phyloP scores from a whole-genome alignment of 2,329 filamentous ascomycete species.

The Fusarium poae region DNA sequence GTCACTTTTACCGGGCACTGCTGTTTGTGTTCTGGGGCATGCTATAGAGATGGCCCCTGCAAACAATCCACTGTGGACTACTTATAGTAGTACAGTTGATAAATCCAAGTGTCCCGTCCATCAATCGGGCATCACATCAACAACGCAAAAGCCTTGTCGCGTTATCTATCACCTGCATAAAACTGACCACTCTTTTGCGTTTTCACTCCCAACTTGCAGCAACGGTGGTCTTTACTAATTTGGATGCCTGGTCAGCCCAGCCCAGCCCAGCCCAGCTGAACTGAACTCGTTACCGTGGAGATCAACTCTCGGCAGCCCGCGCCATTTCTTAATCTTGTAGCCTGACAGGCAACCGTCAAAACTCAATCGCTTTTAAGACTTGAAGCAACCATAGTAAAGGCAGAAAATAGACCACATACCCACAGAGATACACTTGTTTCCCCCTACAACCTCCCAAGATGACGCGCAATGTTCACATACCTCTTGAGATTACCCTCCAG shows the following conservation, averaged over 20 bases:
- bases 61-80: background rate
- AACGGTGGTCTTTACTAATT: background rate
- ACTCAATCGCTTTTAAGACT: background rate
- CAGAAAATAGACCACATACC: background rate
- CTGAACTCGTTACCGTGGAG: background rate
- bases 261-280: too few relatives aligned
- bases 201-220: background rate
- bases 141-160: background rate
- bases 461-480: constrained; percentile 5
- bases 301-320: background rate
- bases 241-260: constrained; percentile 8
- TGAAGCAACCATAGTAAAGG: background rate
- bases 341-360: constrained; percentile 26
- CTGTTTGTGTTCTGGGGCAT: background rate
- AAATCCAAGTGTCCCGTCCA: background rate
- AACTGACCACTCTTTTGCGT: background rate
- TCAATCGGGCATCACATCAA: background rate
- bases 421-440: background rate
- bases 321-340: constrained; percentile 8
- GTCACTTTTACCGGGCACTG: background rate
- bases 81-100: too few relatives aligned
- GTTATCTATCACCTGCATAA: background rate
- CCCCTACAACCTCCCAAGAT: background rate
- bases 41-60: background rate
- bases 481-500: constrained; percentile 33